A percentile compares a stretch with the other conserved stretches of the same genome.
Evolutionary conservation across 257 asterid genomes (phyloP).

Genomic region (Orobanche coerulescens): DNA sequence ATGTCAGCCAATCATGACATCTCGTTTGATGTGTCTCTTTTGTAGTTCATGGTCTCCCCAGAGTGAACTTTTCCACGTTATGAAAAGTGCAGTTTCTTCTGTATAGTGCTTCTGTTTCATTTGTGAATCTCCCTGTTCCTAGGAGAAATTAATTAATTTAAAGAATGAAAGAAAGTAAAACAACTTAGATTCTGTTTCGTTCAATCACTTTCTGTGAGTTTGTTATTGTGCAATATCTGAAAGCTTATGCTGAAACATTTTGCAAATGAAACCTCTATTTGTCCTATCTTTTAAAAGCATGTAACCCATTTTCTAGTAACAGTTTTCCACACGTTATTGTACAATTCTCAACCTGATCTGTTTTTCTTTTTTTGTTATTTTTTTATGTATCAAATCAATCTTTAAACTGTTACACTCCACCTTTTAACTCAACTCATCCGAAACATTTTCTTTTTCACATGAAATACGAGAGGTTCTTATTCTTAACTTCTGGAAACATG

Average conservation of each 20-base stretch:
- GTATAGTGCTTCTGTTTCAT: background rate
- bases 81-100: background rate
- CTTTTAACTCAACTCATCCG: background rate
- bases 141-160: background rate
- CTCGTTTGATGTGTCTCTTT: background rate
- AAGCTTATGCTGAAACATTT: background rate
- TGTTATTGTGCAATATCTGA: background rate
- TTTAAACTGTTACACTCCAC: background rate
- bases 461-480: background rate
- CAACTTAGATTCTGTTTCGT: too few relatives aligned
- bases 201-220: background rate
- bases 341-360: too few relatives aligned
- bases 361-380: too few relatives aligned
- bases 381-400: background rate
- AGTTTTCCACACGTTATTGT: background rate
- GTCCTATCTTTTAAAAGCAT: background rate
- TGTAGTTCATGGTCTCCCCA: background rate
- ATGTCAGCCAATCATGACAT: background rate
- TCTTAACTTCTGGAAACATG: background rate
- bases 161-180: too few relatives aligned
- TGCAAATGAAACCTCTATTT: background rate
- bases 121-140: background rate
- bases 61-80: background rate
- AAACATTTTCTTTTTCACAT: background rate
- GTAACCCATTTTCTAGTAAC: background rate